These are phyloP conservation scores for Mycena olivaceomarginata DNA, from an alignment of 768 basidiomycete species.

Conservation along the genomic window DNA sequence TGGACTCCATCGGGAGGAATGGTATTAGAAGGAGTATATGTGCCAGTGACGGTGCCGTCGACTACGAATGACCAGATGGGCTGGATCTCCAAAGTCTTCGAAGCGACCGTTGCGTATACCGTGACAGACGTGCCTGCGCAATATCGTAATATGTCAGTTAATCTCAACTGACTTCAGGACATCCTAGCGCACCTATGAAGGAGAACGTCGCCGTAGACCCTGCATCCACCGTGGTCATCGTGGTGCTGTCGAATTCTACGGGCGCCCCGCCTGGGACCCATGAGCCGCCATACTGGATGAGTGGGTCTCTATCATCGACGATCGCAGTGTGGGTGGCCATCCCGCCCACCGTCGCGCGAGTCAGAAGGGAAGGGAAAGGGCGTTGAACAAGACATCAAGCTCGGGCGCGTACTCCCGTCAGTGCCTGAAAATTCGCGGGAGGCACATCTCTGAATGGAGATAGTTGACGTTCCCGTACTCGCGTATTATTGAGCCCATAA, in stretches of 20 bases:
- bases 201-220: neutral
- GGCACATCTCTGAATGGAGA: too few relatives aligned
- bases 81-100: neutral
- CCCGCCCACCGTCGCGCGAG: neutral
- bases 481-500: too few relatives aligned
- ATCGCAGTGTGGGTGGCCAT: neutral
- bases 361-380: neutral
- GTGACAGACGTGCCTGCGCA: neutral
- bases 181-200: neutral
- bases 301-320: neutral
- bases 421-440: too few relatives aligned
- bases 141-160: neutral
- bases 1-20: neutral
- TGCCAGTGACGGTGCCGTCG: neutral
- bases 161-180: neutral
- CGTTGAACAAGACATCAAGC: too few relatives aligned
- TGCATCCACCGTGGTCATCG: neutral
- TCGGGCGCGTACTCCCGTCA: too few relatives aligned
- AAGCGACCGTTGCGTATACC: conserved; percentile 13
- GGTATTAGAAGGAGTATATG: neutral
- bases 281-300: neutral
- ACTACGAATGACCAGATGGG: conserved; percentile 4
- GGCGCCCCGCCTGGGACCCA: neutral
- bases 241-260: neutral
- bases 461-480: too few relatives aligned